A percentile compares a stretch with the other conserved stretches of the same genome.
Conservation (phyloP, 73 alveolate species). For the Symbiodinium natans region DNA sequence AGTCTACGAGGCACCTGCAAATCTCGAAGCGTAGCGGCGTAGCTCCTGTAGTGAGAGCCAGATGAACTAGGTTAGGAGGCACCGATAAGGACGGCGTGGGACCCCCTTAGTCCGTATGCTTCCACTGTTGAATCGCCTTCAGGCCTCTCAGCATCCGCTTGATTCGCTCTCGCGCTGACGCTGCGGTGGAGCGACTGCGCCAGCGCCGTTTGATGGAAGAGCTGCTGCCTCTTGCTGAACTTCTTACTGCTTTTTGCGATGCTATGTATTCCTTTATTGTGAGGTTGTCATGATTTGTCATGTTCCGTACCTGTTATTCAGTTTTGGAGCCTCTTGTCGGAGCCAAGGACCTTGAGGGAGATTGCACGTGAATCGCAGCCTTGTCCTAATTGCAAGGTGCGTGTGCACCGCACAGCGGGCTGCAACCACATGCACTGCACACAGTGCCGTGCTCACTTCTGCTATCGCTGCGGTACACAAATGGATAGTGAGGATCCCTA, state of each 20-base stretch:
- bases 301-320: not conserved
- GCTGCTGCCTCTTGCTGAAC: slow-evolving; percentile 29
- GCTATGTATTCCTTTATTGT: too few species aligned
- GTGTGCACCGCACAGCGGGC: slow-evolving; percentile 60
- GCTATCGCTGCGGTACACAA: slow-evolving; percentile 50
- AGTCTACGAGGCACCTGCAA: slow-evolving; percentile 23
- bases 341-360: slow-evolving; percentile 62
- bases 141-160: slow-evolving; percentile 81
- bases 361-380: slow-evolving; percentile 46
- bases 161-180: slow-evolving; percentile 31
- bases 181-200: slow-evolving; percentile 15
- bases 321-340: not conserved
- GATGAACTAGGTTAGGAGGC: not conserved
- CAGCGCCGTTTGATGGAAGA: slow-evolving; percentile 71
- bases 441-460: slow-evolving; percentile 80
- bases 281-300: too few species aligned
- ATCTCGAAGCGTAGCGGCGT: too few species aligned
- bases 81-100: not conserved
- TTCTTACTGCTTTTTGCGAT: not conserved
- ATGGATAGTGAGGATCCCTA: slow-evolving; percentile 28
- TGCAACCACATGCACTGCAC: slow-evolving; percentile 83
- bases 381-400: slow-evolving; percentile 48
- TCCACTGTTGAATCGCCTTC: not conserved
- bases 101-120: not conserved
- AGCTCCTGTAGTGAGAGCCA: not conserved